Base-by-base conservation (phyloP, 2,329 filamentous ascomycete genomes). In the Aulographum hederae region DNA sequence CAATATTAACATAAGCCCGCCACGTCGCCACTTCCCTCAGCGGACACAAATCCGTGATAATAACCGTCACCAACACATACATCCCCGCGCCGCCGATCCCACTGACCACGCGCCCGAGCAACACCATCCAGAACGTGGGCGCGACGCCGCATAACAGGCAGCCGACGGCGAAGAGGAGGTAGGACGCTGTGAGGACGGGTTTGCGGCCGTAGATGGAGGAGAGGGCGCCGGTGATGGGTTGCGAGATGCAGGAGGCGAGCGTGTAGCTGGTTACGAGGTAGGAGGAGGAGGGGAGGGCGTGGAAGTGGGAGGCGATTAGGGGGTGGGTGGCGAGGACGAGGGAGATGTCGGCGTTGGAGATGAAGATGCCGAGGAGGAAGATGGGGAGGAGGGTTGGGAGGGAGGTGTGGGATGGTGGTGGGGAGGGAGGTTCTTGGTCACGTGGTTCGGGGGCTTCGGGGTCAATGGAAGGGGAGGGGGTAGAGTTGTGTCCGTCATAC, bases 311-410 rank as follows among this genome's bases (percentile, higher is more conserved):
- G 0, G 58, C 49, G 26, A 63, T 57, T n/a, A 47, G 57, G 1
- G 67, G 65, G 35, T 76, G 69, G 0, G 74, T 77, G 0, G 77
- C 74, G 19, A 81, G 53, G 0, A 81, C 62, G 0, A 81, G 53
- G 1, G 70, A 73, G 0, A 56, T 52, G 43, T 82, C 77, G 12
- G 67, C 65, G 33, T 73, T 72, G 5, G 67, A 65, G 10, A 78
- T 65, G 40, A 81, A 78, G 11, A 75, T 68, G 8, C 68, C 69
- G 60, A 30, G 5, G 4, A 36, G 6, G 5, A 17, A 13, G n/a
- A n/a, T n/a, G n/a, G n/a, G n/a, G n/a, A n/a, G n/a, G n/a, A n/a
- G n/a, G n/a, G n/a, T n/a, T n/a, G 6, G 12, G 2, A 4, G 15
- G 6, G 21, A n/a, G n/a, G n/a, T n/a, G n/a, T n/a, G n/a, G n/a